Base-by-base conservation (phyloP, 306 rosid species). In the Acmispon strigosus region DNA sequence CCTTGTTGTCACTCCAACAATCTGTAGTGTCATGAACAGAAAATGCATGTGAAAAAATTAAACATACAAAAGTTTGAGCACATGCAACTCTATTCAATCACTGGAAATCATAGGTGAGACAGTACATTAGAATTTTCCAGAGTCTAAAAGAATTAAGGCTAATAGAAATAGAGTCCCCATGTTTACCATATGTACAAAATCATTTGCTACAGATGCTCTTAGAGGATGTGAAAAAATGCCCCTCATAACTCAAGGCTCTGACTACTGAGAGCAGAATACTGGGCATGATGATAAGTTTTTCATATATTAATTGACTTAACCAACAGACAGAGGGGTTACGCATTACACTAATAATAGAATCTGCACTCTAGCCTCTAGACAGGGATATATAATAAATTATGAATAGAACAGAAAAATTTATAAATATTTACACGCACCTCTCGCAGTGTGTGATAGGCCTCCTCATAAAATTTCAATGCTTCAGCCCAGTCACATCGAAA, bases 401-500 rank as follows among this genome's bases (percentile, higher is more conserved):
- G 20, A 70, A 65, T 47, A 13, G 55, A 66, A 73, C 5, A 70
- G 4, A 56, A 59, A 43, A 74, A 73, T 20, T 19, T 16, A 42
- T 12, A 29, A n/a, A 53, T 50, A 65, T 54, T 14, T 42, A 42
- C 43, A 65, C 75, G 42, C 74, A 94, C 99, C 96, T 94, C 96
- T 62, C 95, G 88, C 54, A 91, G 78, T 12, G 84, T 85, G 72
- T 89, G 90, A 79, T 94, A 94, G 20, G 96, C 97, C 77, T 91
- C 99, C 83, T 94, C 97, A 64, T 94, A 94, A 83, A 80, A 91
- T 76, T 84, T 82, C 56, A 91, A 69, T 11, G 99, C 99, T 80
- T 94, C 99, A 63, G 60, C 78, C 99, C 99, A 94, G 75, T 91
- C 99, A 62, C 92, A 77, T 66, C 88, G 89, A 73, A 94, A 94